phyloP scores from a whole-genome alignment of 257 asterid species.

The Phtheirospermum japonicum region DNA sequence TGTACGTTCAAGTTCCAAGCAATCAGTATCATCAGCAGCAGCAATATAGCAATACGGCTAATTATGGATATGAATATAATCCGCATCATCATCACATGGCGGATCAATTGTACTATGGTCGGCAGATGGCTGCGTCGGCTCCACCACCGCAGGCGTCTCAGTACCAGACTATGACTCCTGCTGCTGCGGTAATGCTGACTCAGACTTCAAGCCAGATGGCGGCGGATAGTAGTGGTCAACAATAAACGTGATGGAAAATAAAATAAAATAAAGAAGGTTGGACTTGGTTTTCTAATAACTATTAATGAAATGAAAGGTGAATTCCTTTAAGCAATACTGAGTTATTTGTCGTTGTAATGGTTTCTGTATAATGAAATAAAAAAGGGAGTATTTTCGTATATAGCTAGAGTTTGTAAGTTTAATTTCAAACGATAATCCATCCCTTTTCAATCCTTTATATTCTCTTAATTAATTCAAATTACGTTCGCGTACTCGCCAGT shows the following conservation, averaged over 20 bases:
- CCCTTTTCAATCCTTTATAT: too few species aligned
- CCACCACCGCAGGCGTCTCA: slow-evolving; percentile 39
- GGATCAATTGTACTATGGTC: slow-evolving; percentile 53
- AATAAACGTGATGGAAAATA: slow-evolving; percentile 13
- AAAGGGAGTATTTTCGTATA: not conserved
- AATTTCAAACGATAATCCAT: too few species aligned
- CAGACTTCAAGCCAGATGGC: slow-evolving; percentile 44
- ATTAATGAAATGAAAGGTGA: not conserved
- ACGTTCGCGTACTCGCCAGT: too few species aligned
- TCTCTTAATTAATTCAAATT: too few species aligned
- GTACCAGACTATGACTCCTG: slow-evolving; percentile 64
- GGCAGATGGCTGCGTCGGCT: slow-evolving; percentile 35
- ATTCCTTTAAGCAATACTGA: not conserved
- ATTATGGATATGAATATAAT: slow-evolving; percentile 37
- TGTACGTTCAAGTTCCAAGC: slow-evolving; percentile 42
- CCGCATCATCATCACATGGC: slow-evolving; percentile 36
- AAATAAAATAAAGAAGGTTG: not conserved
- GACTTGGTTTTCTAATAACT: not conserved
- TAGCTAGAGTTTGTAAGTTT: too few species aligned
- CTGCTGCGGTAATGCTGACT: slow-evolving; percentile 49
- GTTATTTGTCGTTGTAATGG: not conserved
- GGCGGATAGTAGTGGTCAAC: slow-evolving; percentile 38
- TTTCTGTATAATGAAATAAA: not conserved
- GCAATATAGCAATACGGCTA: too few species aligned
- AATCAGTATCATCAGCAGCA: slow-evolving; percentile 48